Conservation (phyloP, 1,284 basidiomycete species). For the Irpex sp. region DNA sequence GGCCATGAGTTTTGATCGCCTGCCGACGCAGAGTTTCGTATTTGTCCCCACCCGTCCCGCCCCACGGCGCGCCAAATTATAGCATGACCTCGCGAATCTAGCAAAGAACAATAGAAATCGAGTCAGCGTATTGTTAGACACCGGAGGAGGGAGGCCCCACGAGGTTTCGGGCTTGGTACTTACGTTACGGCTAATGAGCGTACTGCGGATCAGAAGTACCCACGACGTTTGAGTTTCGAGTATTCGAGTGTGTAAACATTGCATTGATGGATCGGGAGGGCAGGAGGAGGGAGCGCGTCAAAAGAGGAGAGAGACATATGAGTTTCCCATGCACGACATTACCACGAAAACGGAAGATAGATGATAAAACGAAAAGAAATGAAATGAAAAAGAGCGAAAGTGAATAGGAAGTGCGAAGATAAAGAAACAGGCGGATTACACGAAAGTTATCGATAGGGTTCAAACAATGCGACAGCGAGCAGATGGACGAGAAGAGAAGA, state of each 20-base stretch:
- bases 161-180: slow-evolving; percentile 28
- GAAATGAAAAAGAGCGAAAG: not conserved
- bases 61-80: slow-evolving; percentile 21
- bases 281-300: slow-evolving; percentile 4
- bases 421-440: slow-evolving; percentile 8
- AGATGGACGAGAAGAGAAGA: slow-evolving; percentile 15
- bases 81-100: slow-evolving; percentile 56
- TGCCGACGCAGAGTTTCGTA: not conserved
- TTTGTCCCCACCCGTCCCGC: not conserved
- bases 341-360: slow-evolving; percentile 14
- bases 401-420: not conserved
- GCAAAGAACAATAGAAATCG: slow-evolving; percentile 1
- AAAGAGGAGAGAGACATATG: slow-evolving; percentile 14
- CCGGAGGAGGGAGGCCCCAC: not conserved
- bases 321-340: slow-evolving; percentile 16
- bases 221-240: slow-evolving; percentile 2
- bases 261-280: slow-evolving; percentile 7
- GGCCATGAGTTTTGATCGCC: not conserved
- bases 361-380: slow-evolving; percentile 4
- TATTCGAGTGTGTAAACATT: slow-evolving; percentile 24
- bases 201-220: slow-evolving; percentile 31
- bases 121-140: slow-evolving; percentile 7
- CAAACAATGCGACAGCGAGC: slow-evolving; percentile 14
- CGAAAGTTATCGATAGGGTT: slow-evolving; percentile 4
- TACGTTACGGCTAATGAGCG: slow-evolving; percentile 69